Evolutionary conservation across 2,329 filamentous ascomycete genomes (phyloP).

Genomic region (Paracoccidioides brasiliensis): DNA sequence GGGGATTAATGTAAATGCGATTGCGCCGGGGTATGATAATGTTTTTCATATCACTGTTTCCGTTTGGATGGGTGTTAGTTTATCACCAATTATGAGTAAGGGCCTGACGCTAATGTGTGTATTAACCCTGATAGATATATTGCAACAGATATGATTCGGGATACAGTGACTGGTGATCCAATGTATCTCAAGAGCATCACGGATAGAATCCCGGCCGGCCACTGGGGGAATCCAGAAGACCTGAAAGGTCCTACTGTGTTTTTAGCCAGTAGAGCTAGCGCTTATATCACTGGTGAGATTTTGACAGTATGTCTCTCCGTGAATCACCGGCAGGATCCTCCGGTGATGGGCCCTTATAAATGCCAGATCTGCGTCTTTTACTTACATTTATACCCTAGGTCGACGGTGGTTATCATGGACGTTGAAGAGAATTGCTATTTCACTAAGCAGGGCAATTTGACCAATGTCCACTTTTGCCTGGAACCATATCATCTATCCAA

Average conservation of each 20-base stretch:
- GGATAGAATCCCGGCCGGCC: constrained; percentile 7
- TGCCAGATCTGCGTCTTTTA: neutral
- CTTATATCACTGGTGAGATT: constrained; percentile 39
- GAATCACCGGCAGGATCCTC: no score
- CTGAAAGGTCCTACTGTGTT: constrained; percentile 10
- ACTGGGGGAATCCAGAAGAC: constrained; percentile 11
- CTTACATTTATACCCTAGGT: constrained; percentile 1
- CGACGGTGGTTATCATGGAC: constrained; percentile 6
- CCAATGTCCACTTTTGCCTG: neutral
- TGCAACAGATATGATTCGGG: constrained; percentile 7
- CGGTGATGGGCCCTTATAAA: neutral
- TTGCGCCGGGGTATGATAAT: constrained; percentile 61
- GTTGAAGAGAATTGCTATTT: neutral
- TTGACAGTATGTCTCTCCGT: constrained; percentile 2
- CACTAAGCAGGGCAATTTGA: neutral
- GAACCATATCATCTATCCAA: neutral
- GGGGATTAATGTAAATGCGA: constrained; percentile 73
- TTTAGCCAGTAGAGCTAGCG: constrained; percentile 11
- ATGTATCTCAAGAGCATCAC: constrained; percentile 5
- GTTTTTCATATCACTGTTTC: neutral
- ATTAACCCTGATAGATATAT: constrained; percentile 34
- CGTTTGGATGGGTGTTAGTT: neutral
- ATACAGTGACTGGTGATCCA: neutral
- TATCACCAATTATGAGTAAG: neutral
- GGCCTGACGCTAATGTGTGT: neutral